These are phyloP conservation scores for Lactarius deliciosus DNA, from an alignment of 768 basidiomycete species.

Conservation along the genomic window DNA sequence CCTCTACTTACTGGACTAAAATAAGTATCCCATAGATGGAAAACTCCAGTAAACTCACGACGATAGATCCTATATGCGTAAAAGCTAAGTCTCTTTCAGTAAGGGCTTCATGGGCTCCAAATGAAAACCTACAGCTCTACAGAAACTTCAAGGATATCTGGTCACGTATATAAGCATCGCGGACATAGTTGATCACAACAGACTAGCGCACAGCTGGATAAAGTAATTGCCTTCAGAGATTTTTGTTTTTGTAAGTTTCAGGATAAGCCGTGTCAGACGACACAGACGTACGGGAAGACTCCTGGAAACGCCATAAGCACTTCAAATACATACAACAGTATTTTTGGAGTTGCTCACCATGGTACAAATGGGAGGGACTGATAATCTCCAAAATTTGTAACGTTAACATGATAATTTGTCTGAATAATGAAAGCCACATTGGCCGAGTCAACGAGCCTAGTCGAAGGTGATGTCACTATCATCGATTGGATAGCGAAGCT, in stretches of 20 bases:
- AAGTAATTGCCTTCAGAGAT: background rate
- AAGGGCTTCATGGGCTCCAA: background rate
- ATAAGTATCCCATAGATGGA: background rate
- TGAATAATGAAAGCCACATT: background rate
- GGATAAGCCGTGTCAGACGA: background rate
- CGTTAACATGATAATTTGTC: background rate
- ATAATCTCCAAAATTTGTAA: slow-evolving; percentile 8
- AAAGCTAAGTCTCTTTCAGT: background rate
- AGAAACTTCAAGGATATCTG: slow-evolving; percentile 3
- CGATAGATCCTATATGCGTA: slow-evolving; percentile 8
- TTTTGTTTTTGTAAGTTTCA: background rate
- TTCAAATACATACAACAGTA: background rate
- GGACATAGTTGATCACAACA: background rate
- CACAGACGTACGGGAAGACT: background rate
- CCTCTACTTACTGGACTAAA: background rate
- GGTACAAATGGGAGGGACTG: background rate
- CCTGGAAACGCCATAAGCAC: background rate
- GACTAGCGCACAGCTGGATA: background rate
- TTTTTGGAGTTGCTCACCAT: background rate
- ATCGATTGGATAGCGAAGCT: background rate
- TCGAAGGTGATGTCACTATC: background rate
- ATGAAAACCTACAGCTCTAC: slow-evolving; percentile 3
- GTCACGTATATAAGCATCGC: background rate
- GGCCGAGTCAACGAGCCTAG: slow-evolving; percentile 1
- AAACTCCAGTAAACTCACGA: background rate